phyloP scores from a whole-genome alignment of 2,329 filamentous ascomycete genomes.

The Talaromyces islandicus region DNA sequence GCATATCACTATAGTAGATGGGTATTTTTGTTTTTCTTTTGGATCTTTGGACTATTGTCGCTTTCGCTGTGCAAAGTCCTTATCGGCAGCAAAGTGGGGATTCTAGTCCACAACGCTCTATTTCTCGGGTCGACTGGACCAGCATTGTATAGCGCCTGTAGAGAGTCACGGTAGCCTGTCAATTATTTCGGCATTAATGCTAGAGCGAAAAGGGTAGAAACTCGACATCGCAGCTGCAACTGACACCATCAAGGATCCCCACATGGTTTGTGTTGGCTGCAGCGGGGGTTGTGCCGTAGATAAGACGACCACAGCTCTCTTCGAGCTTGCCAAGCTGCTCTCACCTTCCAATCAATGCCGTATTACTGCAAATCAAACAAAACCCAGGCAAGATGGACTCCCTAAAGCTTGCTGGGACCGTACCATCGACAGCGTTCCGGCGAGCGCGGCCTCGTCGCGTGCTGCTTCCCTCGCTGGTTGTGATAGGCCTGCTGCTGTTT shows the following conservation, averaged over 20 bases:
- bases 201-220: no score
- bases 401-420: neutral
- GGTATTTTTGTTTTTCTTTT: neutral
- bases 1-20: neutral
- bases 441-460: slow-evolving; percentile 4
- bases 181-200: neutral
- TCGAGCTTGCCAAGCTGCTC: neutral
- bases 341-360: neutral
- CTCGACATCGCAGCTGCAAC: neutral
- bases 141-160: no score
- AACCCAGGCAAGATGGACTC: neutral
- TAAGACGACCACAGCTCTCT: neutral
- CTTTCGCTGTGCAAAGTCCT: no score
- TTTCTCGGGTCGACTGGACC: no score
- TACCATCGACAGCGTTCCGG: neutral
- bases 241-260: neutral
- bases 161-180: no score
- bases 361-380: neutral
- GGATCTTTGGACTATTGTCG: neutral
- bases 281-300: neutral
- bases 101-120: no score
- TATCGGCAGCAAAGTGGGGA: no score
- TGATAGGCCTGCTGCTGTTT: slow-evolving; percentile 7
- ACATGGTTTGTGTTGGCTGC: neutral
- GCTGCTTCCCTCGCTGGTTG: slow-evolving; percentile 2